phyloP scores from a whole-genome alignment of 164 flowering plant genomes.

The Nymphaea thermarum region DNA sequence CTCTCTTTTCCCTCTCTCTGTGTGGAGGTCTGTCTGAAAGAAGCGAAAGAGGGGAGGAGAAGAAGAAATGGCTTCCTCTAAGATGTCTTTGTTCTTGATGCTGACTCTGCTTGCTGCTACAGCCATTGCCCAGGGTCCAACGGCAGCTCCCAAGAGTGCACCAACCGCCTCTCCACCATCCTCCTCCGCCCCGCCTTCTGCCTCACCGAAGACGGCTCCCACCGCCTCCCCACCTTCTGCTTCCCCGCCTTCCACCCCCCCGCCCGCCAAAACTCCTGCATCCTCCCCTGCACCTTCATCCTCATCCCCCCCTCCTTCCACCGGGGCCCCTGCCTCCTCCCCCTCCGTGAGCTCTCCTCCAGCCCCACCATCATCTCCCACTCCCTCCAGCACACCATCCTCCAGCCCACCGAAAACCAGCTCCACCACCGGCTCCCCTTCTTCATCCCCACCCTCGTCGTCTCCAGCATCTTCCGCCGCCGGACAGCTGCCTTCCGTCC shows the following conservation, averaged over 20 bases:
- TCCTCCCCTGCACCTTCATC: constrained; percentile 3
- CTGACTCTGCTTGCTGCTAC: constrained; percentile 2
- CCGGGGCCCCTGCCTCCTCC: background rate
- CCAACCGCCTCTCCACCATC: constrained; percentile 2
- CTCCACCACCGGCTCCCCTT: background rate
- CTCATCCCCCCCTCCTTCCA: background rate
- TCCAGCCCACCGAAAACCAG: background rate
- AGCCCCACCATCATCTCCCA: background rate
- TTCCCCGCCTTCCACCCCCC: background rate
- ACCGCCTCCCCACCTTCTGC: background rate
- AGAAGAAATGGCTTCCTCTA: background rate
- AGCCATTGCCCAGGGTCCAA: constrained; percentile 5
- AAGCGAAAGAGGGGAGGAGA: background rate
- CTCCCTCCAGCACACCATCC: background rate
- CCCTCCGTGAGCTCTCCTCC: background rate
- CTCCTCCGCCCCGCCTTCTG: background rate
- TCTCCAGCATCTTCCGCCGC: background rate
- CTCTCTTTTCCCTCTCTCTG: background rate
- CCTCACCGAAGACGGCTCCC: background rate
- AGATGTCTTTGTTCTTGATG: background rate
- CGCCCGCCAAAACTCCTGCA: background rate
- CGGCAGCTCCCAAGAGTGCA: constrained; percentile 1
- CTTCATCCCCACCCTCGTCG: background rate
- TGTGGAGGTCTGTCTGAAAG: background rate
- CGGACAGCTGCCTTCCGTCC: background rate